These are phyloP conservation scores for Neurospora pannonica DNA, from an alignment of 495 filamentous ascomycete genomes.

Conservation along the genomic window DNA sequence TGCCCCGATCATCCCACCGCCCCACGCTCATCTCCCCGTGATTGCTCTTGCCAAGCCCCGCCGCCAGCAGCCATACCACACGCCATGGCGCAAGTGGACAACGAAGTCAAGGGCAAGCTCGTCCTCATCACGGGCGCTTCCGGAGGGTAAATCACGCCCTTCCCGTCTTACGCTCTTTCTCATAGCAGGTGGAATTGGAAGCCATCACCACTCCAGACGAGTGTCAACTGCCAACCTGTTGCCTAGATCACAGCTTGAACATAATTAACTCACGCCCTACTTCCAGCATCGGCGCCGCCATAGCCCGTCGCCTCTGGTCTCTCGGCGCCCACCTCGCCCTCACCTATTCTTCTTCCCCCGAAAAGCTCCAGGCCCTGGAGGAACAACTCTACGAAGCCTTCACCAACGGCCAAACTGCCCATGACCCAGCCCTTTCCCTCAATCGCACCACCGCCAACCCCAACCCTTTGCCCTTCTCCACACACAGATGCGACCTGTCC, in stretches of 20 bases:
- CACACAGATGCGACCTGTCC: constrained; percentile 49
- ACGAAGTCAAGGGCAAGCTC: constrained; percentile 47
- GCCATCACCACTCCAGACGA: background rate
- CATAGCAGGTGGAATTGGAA: background rate
- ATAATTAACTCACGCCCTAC: background rate
- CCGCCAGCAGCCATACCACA: background rate
- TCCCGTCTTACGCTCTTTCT: background rate
- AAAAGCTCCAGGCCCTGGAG: constrained; percentile 36
- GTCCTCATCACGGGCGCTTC: constrained; percentile 59
- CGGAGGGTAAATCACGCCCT: constrained; percentile 42
- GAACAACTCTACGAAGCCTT: constrained; percentile 20
- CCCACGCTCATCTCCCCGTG: background rate
- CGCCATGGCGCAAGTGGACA: constrained; percentile 27
- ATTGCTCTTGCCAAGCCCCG: background rate
- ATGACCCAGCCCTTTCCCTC: constrained; percentile 4
- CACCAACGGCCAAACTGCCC: constrained; percentile 11
- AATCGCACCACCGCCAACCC: background rate
- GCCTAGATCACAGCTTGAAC: background rate
- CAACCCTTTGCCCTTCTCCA: constrained; percentile 24
- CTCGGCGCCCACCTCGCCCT: constrained; percentile 50
- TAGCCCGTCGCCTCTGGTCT: constrained; percentile 44
- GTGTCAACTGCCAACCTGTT: background rate
- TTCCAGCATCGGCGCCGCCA: constrained; percentile 51
- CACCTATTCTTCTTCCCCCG: constrained; percentile 47
- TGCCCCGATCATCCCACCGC: background rate